These are phyloP conservation scores for Pythium folliculosum DNA, from an alignment of 352 stramenopile species.

Conservation along the genomic window DNA sequence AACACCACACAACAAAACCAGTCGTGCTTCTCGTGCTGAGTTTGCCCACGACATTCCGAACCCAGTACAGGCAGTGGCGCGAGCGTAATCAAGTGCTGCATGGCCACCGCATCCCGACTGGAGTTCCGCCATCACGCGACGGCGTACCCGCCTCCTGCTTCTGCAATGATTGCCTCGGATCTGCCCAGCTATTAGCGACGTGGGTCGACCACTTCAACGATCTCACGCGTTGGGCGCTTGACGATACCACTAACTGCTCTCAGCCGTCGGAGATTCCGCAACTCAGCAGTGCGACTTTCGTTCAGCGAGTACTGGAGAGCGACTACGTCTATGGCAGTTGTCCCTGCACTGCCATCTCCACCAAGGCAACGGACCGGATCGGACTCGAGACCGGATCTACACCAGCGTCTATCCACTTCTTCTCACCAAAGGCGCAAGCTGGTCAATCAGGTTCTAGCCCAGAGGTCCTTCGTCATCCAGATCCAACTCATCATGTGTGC, in stretches of 20 bases:
- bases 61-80: slow-evolving; percentile 44
- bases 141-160: slow-evolving; percentile 48
- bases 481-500: slow-evolving; percentile 15
- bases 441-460: not conserved
- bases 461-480: not conserved
- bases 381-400: not conserved
- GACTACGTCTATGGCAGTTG: not conserved
- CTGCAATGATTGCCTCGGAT: slow-evolving; percentile 55
- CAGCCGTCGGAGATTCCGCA: not conserved
- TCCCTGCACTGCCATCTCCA: not conserved
- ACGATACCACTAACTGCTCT: not conserved
- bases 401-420: not conserved
- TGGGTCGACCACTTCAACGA: slow-evolving; percentile 62
- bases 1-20: not conserved
- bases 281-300: slow-evolving; percentile 5
- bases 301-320: slow-evolving; percentile 7
- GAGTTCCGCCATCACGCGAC: slow-evolving; percentile 36
- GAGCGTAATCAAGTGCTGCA: slow-evolving; percentile 38
- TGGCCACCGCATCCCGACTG: slow-evolving; percentile 38
- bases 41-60: slow-evolving; percentile 12
- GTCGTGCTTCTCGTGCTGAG: slow-evolving; percentile 13
- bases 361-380: not conserved
- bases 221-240: slow-evolving; percentile 39
- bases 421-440: not conserved
- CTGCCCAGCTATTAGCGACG: slow-evolving; percentile 46